Evolutionary conservation across 192 early-diverging fungal genomes (phyloP), one percentile per base, ranked within the genome.

Genomic region (Rhizophagus prolifer): DNA sequence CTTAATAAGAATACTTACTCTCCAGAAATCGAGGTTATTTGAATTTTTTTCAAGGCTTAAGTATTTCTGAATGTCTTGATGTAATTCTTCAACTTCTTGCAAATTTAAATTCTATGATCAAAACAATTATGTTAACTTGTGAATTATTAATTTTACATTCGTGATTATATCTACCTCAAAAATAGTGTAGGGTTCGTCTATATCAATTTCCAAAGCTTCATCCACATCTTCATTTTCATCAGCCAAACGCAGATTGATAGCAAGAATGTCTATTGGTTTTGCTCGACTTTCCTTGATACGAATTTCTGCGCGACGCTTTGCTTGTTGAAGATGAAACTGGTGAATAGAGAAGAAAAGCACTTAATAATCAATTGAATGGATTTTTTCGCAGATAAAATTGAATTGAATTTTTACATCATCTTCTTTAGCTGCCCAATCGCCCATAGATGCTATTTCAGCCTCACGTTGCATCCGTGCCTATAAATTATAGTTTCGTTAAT

Each of bases 381-480:
- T 31, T 23, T 14, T 30, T 30, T 12, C 10, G 4, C 19, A 64
- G 16, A 64, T 16, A 30, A 67, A n/a, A 36, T 41, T 19, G 26
- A 41, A 5, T 26, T 34, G 5, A 61, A 41, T 31, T 8, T n/a
- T 58, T 85, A 85, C 84, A 44, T 93, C 92, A 76, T 96, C 96
- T 72, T 99, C 97, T 41, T 92, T 89, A 0, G 89, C 86, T 81
- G 95, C 92, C 96, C 96, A 99, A 80, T 99, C 97, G n/a, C 96
- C 97, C 75, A 97, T 86, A 59, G 92, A 92, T 23, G 90, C 92
- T 63, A 89, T 87, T 80, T 98, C 97, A 50, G 91, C 86, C 70
- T 97, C 96, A 2, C 96, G 84, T 72, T 95, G 92, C 79, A 91
- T 44, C 9, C 74, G 50, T 44, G 74, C 23, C 74, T 75, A 50